These are phyloP conservation scores for Cryphonectria radicalis DNA, from an alignment of 2,329 filamentous ascomycete species.

Conservation along the genomic window DNA sequence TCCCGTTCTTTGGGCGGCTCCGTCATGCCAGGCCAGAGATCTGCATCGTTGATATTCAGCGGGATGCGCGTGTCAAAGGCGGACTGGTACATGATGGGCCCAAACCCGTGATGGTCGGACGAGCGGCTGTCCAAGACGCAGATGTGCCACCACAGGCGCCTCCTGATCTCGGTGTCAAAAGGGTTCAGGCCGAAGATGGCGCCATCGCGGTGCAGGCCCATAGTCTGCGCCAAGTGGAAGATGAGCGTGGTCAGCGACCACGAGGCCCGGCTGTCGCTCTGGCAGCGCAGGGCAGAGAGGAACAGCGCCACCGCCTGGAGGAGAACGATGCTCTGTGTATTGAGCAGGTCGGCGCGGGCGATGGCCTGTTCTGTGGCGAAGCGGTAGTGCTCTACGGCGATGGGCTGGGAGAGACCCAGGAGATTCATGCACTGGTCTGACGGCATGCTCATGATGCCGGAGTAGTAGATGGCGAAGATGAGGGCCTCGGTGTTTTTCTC, in stretches of 20 bases:
- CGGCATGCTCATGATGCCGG: slow-evolving; percentile 56
- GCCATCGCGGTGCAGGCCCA: slow-evolving; percentile 56
- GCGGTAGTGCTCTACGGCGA: slow-evolving; percentile 41
- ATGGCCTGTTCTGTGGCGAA: slow-evolving; percentile 58
- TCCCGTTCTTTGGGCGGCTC: slow-evolving; percentile 48
- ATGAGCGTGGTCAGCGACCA: slow-evolving; percentile 65
- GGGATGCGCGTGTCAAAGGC: slow-evolving; percentile 54
- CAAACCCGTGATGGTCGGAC: slow-evolving; percentile 56
- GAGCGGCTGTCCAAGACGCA: slow-evolving; percentile 58
- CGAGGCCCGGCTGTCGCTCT: slow-evolving; percentile 52
- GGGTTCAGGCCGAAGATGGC: slow-evolving; percentile 50
- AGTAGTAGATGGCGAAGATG: slow-evolving; percentile 59
- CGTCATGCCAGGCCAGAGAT: slow-evolving; percentile 49
- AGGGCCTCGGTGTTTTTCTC: slow-evolving; percentile 33
- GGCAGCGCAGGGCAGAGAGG: slow-evolving; percentile 49
- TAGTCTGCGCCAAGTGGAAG: slow-evolving; percentile 54
- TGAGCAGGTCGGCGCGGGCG: slow-evolving; percentile 60
- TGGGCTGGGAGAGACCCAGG: slow-evolving; percentile 8
- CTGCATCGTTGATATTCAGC: slow-evolving; percentile 56
- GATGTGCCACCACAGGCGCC: slow-evolving; percentile 63
- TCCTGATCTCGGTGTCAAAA: slow-evolving; percentile 62
- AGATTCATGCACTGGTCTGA: slow-evolving; percentile 46
- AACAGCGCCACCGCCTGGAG: slow-evolving; percentile 63
- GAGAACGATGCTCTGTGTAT: slow-evolving; percentile 56
- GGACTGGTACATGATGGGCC: slow-evolving; percentile 45